These are phyloP conservation scores for Lizonia empirigonia DNA, from an alignment of 2,329 filamentous ascomycete genomes.

Conservation along the genomic window DNA sequence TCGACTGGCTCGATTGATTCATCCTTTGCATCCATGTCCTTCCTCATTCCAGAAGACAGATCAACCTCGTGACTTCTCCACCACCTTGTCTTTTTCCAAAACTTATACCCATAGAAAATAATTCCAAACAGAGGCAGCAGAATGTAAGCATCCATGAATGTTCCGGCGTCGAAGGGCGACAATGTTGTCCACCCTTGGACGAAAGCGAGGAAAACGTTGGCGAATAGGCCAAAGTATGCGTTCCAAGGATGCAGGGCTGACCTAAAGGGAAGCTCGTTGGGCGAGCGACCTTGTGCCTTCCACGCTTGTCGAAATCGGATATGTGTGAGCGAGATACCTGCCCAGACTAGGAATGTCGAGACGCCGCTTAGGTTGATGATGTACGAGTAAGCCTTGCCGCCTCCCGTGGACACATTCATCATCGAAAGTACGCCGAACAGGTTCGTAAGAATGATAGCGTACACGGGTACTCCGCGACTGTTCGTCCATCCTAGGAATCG, in stretches of 20 bases:
- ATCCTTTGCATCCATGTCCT: slow-evolving; percentile 43
- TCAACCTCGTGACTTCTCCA: slow-evolving; percentile 47
- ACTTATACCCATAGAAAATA: slow-evolving; percentile 56
- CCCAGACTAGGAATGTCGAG: slow-evolving; percentile 75
- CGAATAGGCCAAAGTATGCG: slow-evolving; percentile 55
- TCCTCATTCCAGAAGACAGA: slow-evolving; percentile 46
- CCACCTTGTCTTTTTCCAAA: slow-evolving; percentile 48
- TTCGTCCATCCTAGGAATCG: slow-evolving; percentile 71
- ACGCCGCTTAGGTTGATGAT: slow-evolving; percentile 74
- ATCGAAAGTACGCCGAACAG: slow-evolving; percentile 73
- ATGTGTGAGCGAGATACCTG: slow-evolving; percentile 70
- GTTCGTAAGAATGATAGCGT: slow-evolving; percentile 71
- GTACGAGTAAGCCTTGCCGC: slow-evolving; percentile 68
- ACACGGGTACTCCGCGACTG: slow-evolving; percentile 63
- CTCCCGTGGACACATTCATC: slow-evolving; percentile 74
- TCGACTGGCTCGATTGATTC: slow-evolving; percentile 9
- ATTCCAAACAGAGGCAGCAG: slow-evolving; percentile 57
- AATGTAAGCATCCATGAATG: slow-evolving; percentile 62
- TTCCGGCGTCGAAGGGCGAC: slow-evolving; percentile 56
- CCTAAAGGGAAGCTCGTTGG: slow-evolving; percentile 55
- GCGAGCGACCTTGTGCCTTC: slow-evolving; percentile 46
- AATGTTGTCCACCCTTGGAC: slow-evolving; percentile 61
- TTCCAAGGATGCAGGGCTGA: slow-evolving; percentile 57
- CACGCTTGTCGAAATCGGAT: slow-evolving; percentile 72
- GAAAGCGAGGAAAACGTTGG: slow-evolving; percentile 59